These are phyloP conservation scores for Metarhizium sp. DNA, from an alignment of 2,329 filamentous ascomycete species.

Conservation along the genomic window DNA sequence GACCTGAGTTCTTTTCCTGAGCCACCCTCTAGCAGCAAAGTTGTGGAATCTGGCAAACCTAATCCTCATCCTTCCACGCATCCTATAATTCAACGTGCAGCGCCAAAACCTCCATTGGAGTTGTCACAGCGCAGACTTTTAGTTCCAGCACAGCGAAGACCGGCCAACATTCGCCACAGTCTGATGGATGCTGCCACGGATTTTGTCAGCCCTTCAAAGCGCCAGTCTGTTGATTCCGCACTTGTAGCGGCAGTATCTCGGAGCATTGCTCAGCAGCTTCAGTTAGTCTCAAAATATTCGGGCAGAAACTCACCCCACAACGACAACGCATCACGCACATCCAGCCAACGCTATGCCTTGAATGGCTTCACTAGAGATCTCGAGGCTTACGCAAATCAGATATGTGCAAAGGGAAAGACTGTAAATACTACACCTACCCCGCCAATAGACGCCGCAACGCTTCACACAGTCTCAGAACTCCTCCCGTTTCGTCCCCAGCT, in stretches of 20 bases:
- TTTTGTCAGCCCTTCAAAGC: conserved; percentile 15
- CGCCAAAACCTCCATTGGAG: conserved; percentile 6
- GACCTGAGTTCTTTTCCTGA: conserved; percentile 15
- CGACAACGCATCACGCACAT: conserved; percentile 27
- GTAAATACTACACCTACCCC: conserved; percentile 30
- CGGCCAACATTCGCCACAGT: conserved; percentile 3
- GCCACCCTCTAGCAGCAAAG: conserved; percentile 9
- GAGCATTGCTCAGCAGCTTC: conserved; percentile 35
- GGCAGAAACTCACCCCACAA: not conserved
- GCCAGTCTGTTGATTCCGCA: conserved; percentile 25
- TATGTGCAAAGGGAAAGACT: conserved; percentile 26
- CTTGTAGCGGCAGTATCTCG: conserved; percentile 36
- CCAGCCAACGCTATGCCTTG: conserved; percentile 32
- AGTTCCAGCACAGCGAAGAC: not conserved
- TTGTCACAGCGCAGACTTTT: conserved; percentile 4
- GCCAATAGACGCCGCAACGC: conserved; percentile 30
- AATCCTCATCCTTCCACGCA: not conserved
- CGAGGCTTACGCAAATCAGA: conserved; percentile 21
- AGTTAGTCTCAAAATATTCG: conserved; percentile 23
- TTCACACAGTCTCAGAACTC: conserved; percentile 42
- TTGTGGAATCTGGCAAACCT: not conserved
- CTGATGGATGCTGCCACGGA: conserved; percentile 10
- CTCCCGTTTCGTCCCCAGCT: conserved; percentile 46
- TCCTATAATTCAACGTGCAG: not conserved
- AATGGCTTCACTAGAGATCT: conserved; percentile 25